Evolutionary conservation across 768 basidiomycete species (phyloP).

Genomic region (Pleurotus tuber-regium): DNA sequence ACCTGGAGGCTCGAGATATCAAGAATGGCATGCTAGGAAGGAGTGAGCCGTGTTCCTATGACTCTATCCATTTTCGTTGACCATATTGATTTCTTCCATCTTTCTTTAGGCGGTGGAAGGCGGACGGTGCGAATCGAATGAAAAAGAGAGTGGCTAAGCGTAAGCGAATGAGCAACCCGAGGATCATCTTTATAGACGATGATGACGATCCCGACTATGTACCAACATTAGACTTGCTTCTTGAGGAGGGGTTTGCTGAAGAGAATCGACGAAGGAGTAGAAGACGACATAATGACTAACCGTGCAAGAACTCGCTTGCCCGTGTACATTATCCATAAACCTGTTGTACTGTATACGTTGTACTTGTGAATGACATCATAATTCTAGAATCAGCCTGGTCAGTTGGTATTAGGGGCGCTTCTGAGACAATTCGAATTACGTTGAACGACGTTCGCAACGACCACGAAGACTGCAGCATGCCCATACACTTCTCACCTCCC

Average conservation of each 20-base stretch:
- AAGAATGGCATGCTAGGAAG: slow-evolving; percentile 54
- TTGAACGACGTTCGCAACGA: neutral
- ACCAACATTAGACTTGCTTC: neutral
- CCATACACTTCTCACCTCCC: slow-evolving; percentile 36
- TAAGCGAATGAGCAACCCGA: neutral
- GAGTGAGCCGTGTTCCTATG: slow-evolving; percentile 37
- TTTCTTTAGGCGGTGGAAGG: slow-evolving; percentile 34
- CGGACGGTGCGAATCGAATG: slow-evolving; percentile 24
- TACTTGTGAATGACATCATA: slow-evolving; percentile 17
- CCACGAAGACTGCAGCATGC: slow-evolving; percentile 22
- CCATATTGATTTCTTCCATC: neutral
- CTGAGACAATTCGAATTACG: neutral
- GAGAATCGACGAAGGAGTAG: neutral
- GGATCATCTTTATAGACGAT: neutral
- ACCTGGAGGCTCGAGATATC: slow-evolving; percentile 39
- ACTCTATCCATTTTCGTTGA: neutral
- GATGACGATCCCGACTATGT: slow-evolving; percentile 12
- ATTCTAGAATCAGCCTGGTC: neutral
- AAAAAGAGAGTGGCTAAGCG: neutral
- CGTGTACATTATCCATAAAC: too few species aligned
- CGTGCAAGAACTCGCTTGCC: too few species aligned
- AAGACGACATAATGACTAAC: neutral
- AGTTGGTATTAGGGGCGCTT: neutral
- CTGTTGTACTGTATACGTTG: neutral
- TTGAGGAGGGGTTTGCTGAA: too few species aligned